phyloP scores from a whole-genome alignment of 225 moss, liverwort and hornwort genomes.

The Sphagnum tenellum region DNA sequence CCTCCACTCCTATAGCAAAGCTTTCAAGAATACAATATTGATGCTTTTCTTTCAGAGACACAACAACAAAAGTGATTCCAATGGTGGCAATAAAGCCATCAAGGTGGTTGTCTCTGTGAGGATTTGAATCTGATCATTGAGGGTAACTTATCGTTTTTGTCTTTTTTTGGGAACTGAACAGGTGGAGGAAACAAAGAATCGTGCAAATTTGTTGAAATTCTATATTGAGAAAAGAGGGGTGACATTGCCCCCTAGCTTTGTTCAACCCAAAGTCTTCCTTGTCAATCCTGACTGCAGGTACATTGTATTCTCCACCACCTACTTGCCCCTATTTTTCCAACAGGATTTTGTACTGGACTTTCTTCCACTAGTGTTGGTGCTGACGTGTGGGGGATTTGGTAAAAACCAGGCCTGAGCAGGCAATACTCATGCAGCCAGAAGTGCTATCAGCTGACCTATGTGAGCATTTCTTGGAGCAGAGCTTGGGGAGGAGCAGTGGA shows the following conservation, averaged over 20 bases:
- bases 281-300: constrained; percentile 75
- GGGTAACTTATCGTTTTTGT: too few relatives aligned
- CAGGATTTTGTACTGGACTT: too few relatives aligned
- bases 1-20: not conserved
- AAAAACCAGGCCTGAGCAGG: constrained; percentile 48
- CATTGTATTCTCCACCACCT: too few relatives aligned
- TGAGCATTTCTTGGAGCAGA: constrained; percentile 41
- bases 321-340: too few relatives aligned
- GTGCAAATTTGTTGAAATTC: constrained; percentile 47
- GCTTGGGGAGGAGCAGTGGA: constrained; percentile 24
- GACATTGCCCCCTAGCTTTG: constrained; percentile 39
- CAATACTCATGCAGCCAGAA: constrained; percentile 62
- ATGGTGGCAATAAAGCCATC: too few relatives aligned
- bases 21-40: too few relatives aligned
- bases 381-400: too few relatives aligned
- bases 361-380: too few relatives aligned
- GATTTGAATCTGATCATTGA: too few relatives aligned
- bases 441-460: constrained; percentile 43
- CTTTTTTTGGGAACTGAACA: constrained; percentile 6
- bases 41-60: too few relatives aligned
- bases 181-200: constrained; percentile 59
- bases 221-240: constrained; percentile 64
- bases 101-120: too few relatives aligned
- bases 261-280: constrained; percentile 60
- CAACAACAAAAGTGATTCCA: too few relatives aligned